phyloP scores from a whole-genome alignment of 176 grass and related monocot species.

The Miscanthus lutarioriparius region DNA sequence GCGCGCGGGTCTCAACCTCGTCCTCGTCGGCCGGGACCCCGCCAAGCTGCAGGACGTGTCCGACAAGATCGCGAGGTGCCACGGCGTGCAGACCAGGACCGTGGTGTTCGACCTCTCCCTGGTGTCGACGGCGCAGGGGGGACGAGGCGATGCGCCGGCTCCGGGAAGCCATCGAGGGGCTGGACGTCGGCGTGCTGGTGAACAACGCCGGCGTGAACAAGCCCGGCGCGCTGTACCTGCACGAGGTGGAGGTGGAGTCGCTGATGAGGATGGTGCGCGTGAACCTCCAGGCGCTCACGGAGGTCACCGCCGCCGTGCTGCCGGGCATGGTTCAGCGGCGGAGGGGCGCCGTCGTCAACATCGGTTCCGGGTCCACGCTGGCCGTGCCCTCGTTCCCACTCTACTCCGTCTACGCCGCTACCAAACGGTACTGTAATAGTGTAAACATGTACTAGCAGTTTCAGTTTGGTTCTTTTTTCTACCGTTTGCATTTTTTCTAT shows the following conservation, averaged over 20 bases:
- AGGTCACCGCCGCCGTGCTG: neutral
- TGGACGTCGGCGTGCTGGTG: neutral
- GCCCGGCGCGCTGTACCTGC: neutral
- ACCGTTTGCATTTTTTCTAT: too few species aligned
- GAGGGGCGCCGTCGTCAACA: neutral
- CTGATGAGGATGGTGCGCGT: neutral
- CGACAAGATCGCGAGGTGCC: neutral
- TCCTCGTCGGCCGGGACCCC: neutral
- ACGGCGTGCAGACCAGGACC: neutral
- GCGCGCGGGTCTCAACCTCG: neutral
- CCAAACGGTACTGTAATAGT: neutral
- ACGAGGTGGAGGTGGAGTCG: neutral
- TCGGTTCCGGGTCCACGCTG: neutral
- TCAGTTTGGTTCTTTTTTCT: too few species aligned
- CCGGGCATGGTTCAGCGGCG: neutral
- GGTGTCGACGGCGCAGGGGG: neutral
- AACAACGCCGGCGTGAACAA: neutral
- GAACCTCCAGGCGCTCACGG: neutral
- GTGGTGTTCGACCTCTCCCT: neutral
- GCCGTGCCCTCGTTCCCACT: neutral
- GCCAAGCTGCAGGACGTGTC: neutral
- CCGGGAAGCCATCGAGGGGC: neutral
- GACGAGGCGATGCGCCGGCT: neutral
- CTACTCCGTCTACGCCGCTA: neutral
- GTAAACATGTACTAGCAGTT: too few species aligned